Base-by-base conservation (phyloP, 495 filamentous ascomycete genomes). In the Xylaria flabelliformis region DNA sequence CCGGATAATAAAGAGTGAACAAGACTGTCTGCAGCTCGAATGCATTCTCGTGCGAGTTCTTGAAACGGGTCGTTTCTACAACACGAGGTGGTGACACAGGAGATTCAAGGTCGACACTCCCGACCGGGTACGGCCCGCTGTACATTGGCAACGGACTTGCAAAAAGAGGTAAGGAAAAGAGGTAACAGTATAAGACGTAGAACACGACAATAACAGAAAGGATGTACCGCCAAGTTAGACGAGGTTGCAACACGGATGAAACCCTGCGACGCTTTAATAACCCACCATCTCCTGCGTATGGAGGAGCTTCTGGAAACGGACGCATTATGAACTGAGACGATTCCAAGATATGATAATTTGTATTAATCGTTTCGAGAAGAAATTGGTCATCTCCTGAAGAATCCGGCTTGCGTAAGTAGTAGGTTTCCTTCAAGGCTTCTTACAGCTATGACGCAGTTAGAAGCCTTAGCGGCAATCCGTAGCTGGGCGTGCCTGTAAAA, bases 1-100 rank as follows among this genome's bases (percentile, higher is more conserved):
- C 72, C 3, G 85, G 85, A 56, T 87, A 87, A 78, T 85, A 87
- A 13, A 87, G 64, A 12, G 83, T 83, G 71, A 86, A 85, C 5
- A 88, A 74, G 3, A 86, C 83, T 6, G 85, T 86, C 53, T 86
- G 69, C 2, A 86, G 72, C 65, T 84, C 75, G 55, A 87, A 85
- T 0, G 82, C 82, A n/a, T 80, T 76, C 42, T 82, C 67, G 10
- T 75, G 68, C 0, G 75, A 78, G 8, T 56, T 64, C 72, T 81
- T 85, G 78, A 86, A 84, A 8, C 74, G 77, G 8, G 76, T 74
- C 2, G 75, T 69, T 24, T 83, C 78, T 34, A 86, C 71, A 50
- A 72, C 72, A 13, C 80, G 78, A 2, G 78, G 70, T 4, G 68
- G 69, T 36, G 78, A 73, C 48, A 80, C 74, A n/a, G 84, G 78